Conservation (phyloP, 2,329 filamentous ascomycete species). For the Fusarium goolgardi region DNA sequence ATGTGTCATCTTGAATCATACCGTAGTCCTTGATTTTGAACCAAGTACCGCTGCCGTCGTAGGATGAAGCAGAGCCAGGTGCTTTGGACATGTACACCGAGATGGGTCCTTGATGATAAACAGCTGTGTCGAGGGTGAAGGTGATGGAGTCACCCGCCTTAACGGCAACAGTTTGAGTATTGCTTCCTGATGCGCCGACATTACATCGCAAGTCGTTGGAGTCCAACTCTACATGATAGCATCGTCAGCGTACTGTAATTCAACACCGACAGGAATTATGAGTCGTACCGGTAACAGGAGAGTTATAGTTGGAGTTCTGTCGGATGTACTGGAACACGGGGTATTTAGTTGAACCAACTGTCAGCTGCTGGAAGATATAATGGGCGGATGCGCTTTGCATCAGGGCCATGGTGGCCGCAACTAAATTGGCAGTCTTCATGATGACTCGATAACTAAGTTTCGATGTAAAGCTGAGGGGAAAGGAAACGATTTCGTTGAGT, state of each 20-base stretch:
- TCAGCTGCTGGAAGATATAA: slow-evolving; percentile 18
- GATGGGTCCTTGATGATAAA: slow-evolving; percentile 19
- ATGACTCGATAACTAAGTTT: not conserved
- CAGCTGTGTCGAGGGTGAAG: slow-evolving; percentile 10
- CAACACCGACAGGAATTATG: rapidly evolving
- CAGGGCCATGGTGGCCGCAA: not conserved
- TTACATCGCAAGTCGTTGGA: slow-evolving; percentile 19
- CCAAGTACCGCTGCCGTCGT: slow-evolving; percentile 10
- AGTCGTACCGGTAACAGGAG: slow-evolving; percentile 7
- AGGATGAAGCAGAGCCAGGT: not conserved
- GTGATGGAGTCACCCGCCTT: slow-evolving; percentile 22
- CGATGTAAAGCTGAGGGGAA: rapidly evolving
- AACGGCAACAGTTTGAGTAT: slow-evolving; percentile 2
- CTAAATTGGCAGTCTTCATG: slow-evolving; percentile 6
- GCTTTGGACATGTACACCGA: slow-evolving; percentile 19
- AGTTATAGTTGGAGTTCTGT: slow-evolving; percentile 24
- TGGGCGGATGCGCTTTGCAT: slow-evolving; percentile 7
- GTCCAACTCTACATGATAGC: rapidly evolving
- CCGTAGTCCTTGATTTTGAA: slow-evolving; percentile 24
- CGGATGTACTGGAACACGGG: slow-evolving; percentile 13
- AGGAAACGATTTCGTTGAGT: not conserved
- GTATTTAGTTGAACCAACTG: slow-evolving; percentile 13
- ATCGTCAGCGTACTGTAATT: rapidly evolving
- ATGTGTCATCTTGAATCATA: not conserved
- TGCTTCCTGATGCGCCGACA: slow-evolving; percentile 3